phyloP scores from a whole-genome alignment of 352 stramenopile species.

The Pythium periplocum region DNA sequence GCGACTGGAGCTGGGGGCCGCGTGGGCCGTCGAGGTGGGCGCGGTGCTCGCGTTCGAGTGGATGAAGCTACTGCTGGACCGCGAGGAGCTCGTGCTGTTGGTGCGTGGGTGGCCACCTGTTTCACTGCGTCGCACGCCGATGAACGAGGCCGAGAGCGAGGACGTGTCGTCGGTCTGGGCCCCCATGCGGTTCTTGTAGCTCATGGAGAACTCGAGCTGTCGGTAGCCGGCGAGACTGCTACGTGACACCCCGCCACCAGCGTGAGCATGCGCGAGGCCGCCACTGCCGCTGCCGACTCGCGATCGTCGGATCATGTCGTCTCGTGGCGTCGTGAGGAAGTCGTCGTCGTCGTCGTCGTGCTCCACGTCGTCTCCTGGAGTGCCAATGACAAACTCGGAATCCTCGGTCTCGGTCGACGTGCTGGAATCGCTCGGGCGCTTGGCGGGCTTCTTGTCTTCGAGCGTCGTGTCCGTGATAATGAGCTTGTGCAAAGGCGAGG shows the following conservation, averaged over 20 bases:
- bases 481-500: constrained; percentile 24
- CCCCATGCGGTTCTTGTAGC: constrained; percentile 74
- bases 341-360: background rate
- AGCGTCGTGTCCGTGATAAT: background rate
- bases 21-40: constrained; percentile 10
- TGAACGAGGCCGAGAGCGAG: constrained; percentile 1
- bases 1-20: background rate
- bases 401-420: constrained; percentile 22
- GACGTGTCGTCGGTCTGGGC: constrained; percentile 1
- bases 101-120: background rate
- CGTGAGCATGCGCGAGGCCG: constrained; percentile 2
- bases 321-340: constrained; percentile 7
- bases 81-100: constrained; percentile 10
- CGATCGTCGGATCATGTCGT: constrained; percentile 5
- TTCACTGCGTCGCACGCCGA: background rate
- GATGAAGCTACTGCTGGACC: constrained; percentile 1
- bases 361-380: background rate
- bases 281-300: background rate
- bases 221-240: constrained; percentile 67
- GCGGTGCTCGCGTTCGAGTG: constrained; percentile 3
- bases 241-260: constrained; percentile 12
- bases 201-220: constrained; percentile 81
- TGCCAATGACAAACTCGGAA: constrained; percentile 1
- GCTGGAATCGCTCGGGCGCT: constrained; percentile 17
- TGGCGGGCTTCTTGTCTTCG: constrained; percentile 16